phyloP scores from a whole-genome alignment of 2,329 filamentous ascomycete genomes.

The Fusarium falciforme region DNA sequence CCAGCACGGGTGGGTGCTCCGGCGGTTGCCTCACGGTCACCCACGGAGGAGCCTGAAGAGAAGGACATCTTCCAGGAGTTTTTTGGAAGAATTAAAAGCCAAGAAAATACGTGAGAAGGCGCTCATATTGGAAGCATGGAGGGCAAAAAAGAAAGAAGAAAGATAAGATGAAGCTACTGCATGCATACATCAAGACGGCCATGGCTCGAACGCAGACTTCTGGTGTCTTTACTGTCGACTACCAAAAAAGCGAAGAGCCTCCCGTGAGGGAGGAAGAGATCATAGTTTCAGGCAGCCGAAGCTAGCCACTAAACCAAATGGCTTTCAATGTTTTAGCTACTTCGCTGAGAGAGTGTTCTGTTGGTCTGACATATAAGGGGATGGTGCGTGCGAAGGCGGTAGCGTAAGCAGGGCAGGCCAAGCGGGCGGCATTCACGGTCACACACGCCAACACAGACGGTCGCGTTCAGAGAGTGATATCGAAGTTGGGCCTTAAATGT shows the following conservation, averaged over 20 bases:
- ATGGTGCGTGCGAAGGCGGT: neutral
- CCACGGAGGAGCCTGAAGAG: neutral
- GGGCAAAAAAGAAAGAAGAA: neutral
- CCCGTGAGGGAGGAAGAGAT: neutral
- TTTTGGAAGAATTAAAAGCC: neutral
- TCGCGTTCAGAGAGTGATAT: neutral
- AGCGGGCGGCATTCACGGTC: neutral
- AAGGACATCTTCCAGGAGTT: neutral
- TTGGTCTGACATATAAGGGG: neutral
- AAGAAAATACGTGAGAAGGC: neutral
- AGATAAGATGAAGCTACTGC: neutral
- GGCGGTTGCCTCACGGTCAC: neutral
- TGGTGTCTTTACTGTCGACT: neutral
- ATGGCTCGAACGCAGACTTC: neutral
- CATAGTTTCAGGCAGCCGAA: neutral
- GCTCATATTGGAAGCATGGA: neutral
- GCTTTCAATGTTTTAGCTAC: neutral
- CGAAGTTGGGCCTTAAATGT: neutral
- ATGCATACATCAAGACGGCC: neutral
- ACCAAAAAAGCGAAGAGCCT: constrained; percentile 25
- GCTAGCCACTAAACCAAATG: neutral
- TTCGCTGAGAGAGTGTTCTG: neutral
- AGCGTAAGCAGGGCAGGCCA: neutral
- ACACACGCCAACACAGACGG: neutral
- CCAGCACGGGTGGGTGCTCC: neutral